These are phyloP conservation scores for Globisporangium apiculatum DNA, from an alignment of 352 stramenopile genomes.

Conservation along the genomic window DNA sequence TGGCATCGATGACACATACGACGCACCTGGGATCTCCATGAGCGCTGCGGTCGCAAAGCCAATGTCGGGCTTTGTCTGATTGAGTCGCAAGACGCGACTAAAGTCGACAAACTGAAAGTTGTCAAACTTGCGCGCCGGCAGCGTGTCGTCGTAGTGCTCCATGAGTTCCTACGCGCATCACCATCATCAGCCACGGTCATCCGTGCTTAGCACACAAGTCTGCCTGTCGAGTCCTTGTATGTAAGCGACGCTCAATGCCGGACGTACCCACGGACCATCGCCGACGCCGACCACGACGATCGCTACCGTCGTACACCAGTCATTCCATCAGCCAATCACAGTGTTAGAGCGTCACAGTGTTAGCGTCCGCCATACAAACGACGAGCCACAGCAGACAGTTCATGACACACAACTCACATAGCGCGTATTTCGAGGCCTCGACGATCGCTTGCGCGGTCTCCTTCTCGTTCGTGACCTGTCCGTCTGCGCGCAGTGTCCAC, in stretches of 20 bases:
- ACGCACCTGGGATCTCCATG: conserved; percentile 49
- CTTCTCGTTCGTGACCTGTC: conserved; percentile 58
- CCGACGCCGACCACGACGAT: conserved; percentile 74
- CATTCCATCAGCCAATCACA: neutral
- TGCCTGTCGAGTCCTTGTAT: neutral
- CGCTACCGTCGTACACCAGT: conserved; percentile 21
- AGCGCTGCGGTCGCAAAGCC: conserved; percentile 60
- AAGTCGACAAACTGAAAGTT: conserved; percentile 83
- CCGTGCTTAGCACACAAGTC: neutral
- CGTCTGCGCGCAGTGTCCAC: conserved; percentile 19
- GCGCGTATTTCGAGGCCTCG: conserved; percentile 57
- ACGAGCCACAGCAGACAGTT: neutral
- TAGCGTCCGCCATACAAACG: neutral
- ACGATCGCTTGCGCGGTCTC: conserved; percentile 62
- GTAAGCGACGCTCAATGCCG: neutral
- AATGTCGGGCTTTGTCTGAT: conserved; percentile 40
- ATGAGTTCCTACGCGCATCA: conserved; percentile 33
- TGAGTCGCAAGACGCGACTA: conserved; percentile 41
- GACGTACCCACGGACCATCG: conserved; percentile 57
- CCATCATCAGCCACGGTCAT: neutral
- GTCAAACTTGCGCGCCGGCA: conserved; percentile 54
- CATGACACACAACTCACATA: conserved; percentile 36
- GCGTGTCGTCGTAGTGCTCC: conserved; percentile 49
- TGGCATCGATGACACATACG: too few relatives aligned
- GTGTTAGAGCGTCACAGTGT: too few relatives aligned